phyloP scores from a whole-genome alignment of 2,329 filamentous ascomycete genomes.

The Simplicillium sp. region DNA sequence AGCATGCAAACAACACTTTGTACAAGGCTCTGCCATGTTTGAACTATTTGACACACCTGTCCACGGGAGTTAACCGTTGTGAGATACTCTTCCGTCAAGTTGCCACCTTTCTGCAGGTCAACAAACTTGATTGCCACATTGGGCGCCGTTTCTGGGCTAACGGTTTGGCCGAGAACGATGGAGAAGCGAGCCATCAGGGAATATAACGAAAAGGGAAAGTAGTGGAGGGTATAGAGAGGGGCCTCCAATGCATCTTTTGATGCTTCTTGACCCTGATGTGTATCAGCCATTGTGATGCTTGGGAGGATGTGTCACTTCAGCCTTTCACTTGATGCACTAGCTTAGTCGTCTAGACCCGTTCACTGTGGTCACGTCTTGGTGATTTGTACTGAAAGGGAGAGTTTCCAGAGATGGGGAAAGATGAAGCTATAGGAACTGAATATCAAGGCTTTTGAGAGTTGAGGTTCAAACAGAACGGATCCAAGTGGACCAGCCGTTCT shows the following conservation, averaged over 20 bases:
- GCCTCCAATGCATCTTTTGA: neutral
- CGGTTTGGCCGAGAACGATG: constrained; percentile 13
- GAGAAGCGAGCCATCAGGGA: constrained; percentile 20
- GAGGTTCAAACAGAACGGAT: neutral
- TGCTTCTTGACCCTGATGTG: neutral
- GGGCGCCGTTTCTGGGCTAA: constrained; percentile 15
- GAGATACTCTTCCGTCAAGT: constrained; percentile 17
- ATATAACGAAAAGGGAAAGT: constrained; percentile 19
- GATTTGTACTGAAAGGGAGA: too few relatives aligned
- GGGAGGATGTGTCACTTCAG: neutral
- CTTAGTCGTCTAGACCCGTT: too few relatives aligned
- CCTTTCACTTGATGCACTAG: neutral
- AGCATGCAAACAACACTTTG: neutral
- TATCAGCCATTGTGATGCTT: constrained; percentile 1
- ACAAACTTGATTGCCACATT: constrained; percentile 15
- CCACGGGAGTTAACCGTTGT: constrained; percentile 16
- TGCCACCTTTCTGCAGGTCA: constrained; percentile 15
- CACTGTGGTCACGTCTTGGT: too few relatives aligned
- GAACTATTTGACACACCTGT: constrained; percentile 13
- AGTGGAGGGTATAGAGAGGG: constrained; percentile 17
- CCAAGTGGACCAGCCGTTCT: constrained; percentile 5
- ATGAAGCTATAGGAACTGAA: too few relatives aligned
- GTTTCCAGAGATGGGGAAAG: too few relatives aligned
- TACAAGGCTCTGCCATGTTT: neutral
- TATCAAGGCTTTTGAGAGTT: neutral